Evolutionary conservation across 1,139 yeast species (phyloP), one percentile per base, ranked within the genome.

Genomic region (Trichomonascaceae sp.): DNA sequence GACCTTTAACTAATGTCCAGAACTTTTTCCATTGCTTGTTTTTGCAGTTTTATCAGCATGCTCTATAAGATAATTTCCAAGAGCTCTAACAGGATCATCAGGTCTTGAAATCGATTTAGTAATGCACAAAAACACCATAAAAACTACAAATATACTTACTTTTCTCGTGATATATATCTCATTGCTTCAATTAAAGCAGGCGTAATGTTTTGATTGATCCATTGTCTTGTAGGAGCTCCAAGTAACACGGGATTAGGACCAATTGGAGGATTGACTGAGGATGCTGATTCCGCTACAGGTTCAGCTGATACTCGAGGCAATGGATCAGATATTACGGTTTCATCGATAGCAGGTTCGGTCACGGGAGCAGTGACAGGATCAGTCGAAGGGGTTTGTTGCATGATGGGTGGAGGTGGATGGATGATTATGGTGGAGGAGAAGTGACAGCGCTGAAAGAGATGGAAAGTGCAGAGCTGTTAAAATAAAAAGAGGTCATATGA

Each of bases 141-240:
- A 15, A 15, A 27, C 17, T 22, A 30, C 13, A 18, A 43, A n/a
- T 18, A n/a, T 18, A 58, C 67, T 27, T 54, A 68, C 70, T 79
- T 76, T 45, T 74, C 77, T 13, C 70, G 68, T 1, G 84, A 83
- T 10, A 72, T 58, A 48, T 78, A 72, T 58, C 85, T 75, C 74
- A 91, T 77, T 0, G 96, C 96, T 39, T 80, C 82, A 22, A 88
- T 71, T 44, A 91, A 68, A 24, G 80, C 80, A 18, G 79, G 80
- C 0, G 96, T 86, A 45, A 91, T 77, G 55, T 85, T 76, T 58
- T 81, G 75, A 66, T 90, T 88, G 57, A 91, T 74, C 76, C 90
- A 91, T 61, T 78, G 81, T 60, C 98, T 79, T 2, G 89, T 76
- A 0, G 88, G 83, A 0, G 96, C 87, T 0, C 96, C 97, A 12